phyloP scores from a whole-genome alignment of 2,329 filamentous ascomycete genomes.

The Fusarium piperis region DNA sequence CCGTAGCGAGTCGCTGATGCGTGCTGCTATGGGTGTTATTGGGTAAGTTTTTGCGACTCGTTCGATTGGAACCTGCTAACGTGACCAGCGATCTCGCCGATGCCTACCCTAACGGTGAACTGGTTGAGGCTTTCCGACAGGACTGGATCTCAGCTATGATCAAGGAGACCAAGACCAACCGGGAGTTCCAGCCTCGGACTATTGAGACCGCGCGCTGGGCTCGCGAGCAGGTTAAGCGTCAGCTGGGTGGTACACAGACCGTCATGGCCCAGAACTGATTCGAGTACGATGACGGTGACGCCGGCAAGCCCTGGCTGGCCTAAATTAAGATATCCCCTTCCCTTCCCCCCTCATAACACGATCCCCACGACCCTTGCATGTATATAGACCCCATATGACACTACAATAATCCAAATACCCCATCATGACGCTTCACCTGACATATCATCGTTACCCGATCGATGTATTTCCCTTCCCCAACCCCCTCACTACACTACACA shows the following conservation, averaged over 20 bases:
- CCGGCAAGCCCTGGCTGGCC: constrained; percentile 8
- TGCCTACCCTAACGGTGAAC: constrained; percentile 90
- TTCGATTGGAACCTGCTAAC: constrained; percentile 18
- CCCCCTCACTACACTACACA: constrained; percentile 33
- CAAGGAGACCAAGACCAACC: constrained; percentile 89
- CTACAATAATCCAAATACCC: constrained; percentile 54
- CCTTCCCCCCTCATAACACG: constrained; percentile 44
- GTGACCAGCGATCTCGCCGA: constrained; percentile 84
- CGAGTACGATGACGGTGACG: not conserved
- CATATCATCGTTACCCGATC: constrained; percentile 38
- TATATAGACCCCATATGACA: constrained; percentile 52
- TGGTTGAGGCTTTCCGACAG: constrained; percentile 83
- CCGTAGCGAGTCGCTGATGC: constrained; percentile 89
- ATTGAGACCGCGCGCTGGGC: constrained; percentile 97
- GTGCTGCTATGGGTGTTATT: constrained; percentile 96
- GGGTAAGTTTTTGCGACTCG: constrained; percentile 68
- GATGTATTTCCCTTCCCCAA: constrained; percentile 37
- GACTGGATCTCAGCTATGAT: constrained; percentile 92
- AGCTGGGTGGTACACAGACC: constrained; percentile 66
- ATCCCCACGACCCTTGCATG: constrained; percentile 52
- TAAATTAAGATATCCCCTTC: constrained; percentile 22
- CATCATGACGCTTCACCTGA: constrained; percentile 47
- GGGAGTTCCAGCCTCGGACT: constrained; percentile 85
- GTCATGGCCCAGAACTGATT: constrained; percentile 62
- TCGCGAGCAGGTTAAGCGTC: constrained; percentile 95